A percentile compares a stretch with the other conserved stretches of the same genome.
Evolutionary conservation across 1,139 yeast genomes (phyloP).

Genomic region (Zygotorulaspora mrakii): DNA sequence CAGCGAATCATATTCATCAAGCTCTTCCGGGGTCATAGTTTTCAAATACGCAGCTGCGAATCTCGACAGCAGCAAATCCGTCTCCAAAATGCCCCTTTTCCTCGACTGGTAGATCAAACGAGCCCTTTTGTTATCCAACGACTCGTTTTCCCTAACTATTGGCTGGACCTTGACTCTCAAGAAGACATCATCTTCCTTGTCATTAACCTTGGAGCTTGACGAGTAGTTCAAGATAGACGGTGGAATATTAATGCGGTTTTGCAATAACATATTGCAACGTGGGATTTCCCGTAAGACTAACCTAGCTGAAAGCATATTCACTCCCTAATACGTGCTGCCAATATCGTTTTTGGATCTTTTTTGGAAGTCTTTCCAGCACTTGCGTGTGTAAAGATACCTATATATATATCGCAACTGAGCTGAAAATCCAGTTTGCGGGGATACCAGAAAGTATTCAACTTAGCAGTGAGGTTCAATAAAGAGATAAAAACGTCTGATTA

Average conservation of each 20-base stretch:
- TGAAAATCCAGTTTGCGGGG: no score
- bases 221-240: conserved; percentile 4
- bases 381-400: no score
- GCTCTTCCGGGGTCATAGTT: conserved; percentile 56
- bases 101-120: conserved; percentile 87
- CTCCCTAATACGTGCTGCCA: no score
- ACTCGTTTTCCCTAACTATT: conserved; percentile 67
- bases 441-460: no score
- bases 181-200: conserved; percentile 24
- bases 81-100: conserved; percentile 91
- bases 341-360: no score
- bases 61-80: conserved; percentile 78
- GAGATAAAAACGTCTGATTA: no score
- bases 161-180: conserved; percentile 62
- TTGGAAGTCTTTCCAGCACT: no score
- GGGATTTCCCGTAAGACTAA: background rate
- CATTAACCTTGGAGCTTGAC: conserved; percentile 7
- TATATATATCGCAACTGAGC: no score
- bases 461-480: no score
- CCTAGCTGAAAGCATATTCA: background rate
- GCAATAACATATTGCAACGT: background rate
- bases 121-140: conserved; percentile 74
- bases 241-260: background rate
- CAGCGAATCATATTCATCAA: conserved; percentile 80
- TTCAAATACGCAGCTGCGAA: conserved; percentile 76